Evolutionary conservation across 2,329 filamentous ascomycete genomes (phyloP).

Genomic region (Aspergillus viridinutans): DNA sequence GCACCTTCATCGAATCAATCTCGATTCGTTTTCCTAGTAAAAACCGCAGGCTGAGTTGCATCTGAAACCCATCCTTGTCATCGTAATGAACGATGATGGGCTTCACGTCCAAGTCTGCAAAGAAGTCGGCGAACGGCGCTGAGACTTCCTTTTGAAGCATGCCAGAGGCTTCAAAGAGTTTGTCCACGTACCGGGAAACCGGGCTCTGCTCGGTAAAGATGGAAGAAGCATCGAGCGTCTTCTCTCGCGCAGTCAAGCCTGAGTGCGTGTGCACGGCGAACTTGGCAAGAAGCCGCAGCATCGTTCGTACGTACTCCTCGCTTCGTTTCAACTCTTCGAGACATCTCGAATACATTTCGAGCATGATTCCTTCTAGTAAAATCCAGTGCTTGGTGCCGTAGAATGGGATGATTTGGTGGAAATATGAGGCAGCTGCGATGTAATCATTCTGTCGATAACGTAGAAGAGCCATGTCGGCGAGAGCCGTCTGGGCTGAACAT

Average conservation of each 20-base stretch:
- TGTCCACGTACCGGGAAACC: slow-evolving; percentile 34
- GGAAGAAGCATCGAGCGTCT: slow-evolving; percentile 27
- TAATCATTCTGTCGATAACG: slow-evolving; percentile 75
- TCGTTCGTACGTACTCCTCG: slow-evolving; percentile 73
- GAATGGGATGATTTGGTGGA: slow-evolving; percentile 71
- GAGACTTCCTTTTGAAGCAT: slow-evolving; percentile 58
- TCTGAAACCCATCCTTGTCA: slow-evolving; percentile 68
- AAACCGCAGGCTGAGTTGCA: slow-evolving; percentile 66
- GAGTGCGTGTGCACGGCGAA: slow-evolving; percentile 34
- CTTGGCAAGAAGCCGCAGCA: slow-evolving; percentile 60
- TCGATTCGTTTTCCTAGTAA: slow-evolving; percentile 67
- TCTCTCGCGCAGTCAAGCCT: slow-evolving; percentile 26
- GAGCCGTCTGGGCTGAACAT: slow-evolving; percentile 70
- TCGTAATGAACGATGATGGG: slow-evolving; percentile 66
- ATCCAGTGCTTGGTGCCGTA: slow-evolving; percentile 78
- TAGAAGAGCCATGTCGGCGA: slow-evolving; percentile 80
- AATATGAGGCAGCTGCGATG: slow-evolving; percentile 67
- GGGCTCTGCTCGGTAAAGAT: slow-evolving; percentile 26
- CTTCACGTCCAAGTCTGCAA: slow-evolving; percentile 64
- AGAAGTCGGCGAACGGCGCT: slow-evolving; percentile 69
- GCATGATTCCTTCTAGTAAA: slow-evolving; percentile 73
- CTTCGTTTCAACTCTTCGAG: slow-evolving; percentile 70
- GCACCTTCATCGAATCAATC: slow-evolving; percentile 61
- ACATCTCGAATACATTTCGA: slow-evolving; percentile 80
- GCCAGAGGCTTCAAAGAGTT: slow-evolving; percentile 47